These are phyloP conservation scores for Xylariales sp. DNA, from an alignment of 2,329 filamentous ascomycete genomes.

Conservation along the genomic window DNA sequence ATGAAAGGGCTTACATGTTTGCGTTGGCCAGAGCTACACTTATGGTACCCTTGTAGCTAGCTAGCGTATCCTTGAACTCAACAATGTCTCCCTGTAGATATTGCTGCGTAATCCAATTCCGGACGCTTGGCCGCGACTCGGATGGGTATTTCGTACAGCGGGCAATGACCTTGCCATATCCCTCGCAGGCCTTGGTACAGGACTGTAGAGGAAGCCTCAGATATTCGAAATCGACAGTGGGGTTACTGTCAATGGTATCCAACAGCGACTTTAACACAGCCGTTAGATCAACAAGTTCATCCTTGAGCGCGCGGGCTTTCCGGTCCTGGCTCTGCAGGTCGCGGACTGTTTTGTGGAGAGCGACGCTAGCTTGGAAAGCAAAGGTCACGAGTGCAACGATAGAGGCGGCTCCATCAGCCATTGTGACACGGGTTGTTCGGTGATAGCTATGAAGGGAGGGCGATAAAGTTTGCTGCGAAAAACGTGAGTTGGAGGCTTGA, in stretches of 20 bases:
- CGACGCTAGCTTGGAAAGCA: conserved; percentile 5
- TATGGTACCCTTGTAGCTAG: conserved; percentile 8
- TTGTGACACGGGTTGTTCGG: conserved; percentile 1
- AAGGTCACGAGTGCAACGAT: conserved; percentile 2
- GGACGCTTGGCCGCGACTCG: conserved; percentile 5
- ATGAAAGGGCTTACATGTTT: conserved; percentile 7
- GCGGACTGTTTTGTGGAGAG: conserved; percentile 4
- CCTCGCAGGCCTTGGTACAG: conserved; percentile 8
- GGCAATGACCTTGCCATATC: conserved; percentile 4
- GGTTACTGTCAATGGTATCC: conserved; percentile 5
- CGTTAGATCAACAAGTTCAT: conserved; percentile 3
- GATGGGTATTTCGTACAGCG: conserved; percentile 7
- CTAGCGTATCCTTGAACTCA: conserved; percentile 7
- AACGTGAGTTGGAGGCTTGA: no score
- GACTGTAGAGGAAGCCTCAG: conserved; percentile 5
- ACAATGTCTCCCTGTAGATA: conserved; percentile 8
- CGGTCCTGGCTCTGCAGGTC: conserved; percentile 4
- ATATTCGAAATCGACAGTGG: background rate
- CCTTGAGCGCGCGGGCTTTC: conserved; percentile 1
- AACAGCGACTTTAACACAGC: conserved; percentile 5
- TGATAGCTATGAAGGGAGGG: no score
- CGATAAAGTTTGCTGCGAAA: no score
- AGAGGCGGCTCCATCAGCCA: background rate
- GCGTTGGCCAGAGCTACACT: conserved; percentile 8
- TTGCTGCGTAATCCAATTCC: conserved; percentile 7